Percentiles rank a stretch among this genome's conserved stretches.
These are phyloP conservation scores for Neoarthrinium moseri DNA, from an alignment of 2,329 filamentous ascomycete species.

Conservation along the genomic window DNA sequence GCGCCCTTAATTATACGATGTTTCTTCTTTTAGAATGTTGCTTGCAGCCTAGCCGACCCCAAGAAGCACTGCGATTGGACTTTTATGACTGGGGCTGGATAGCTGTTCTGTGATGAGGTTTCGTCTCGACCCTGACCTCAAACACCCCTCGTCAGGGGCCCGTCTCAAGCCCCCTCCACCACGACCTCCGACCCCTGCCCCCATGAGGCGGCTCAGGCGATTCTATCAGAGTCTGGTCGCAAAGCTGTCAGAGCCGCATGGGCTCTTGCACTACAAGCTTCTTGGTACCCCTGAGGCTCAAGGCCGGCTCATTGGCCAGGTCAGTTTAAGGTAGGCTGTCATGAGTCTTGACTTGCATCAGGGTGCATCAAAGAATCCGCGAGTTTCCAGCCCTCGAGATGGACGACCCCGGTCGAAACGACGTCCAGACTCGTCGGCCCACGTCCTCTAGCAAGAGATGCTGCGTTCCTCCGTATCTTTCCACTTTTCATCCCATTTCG, in stretches of 20 bases:
- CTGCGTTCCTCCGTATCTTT: neutral
- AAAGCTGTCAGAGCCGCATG: conserved; percentile 14
- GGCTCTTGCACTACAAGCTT: neutral
- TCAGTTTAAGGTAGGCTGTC: conserved; percentile 1
- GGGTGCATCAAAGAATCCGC: conserved; percentile 13
- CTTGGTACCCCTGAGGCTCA: neutral
- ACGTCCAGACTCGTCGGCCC: conserved; percentile 9
- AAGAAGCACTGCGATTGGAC: no score
- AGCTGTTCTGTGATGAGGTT: neutral
- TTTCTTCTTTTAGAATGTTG: no score
- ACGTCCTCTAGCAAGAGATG: conserved; percentile 7
- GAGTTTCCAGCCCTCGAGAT: conserved; percentile 12
- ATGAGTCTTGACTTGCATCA: conserved; percentile 6
- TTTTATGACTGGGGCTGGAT: no score
- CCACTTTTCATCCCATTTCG: no score
- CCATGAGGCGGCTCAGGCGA: conserved; percentile 12
- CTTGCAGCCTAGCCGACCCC: no score
- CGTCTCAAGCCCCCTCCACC: conserved; percentile 19
- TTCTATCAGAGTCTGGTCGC: conserved; percentile 13
- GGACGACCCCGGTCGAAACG: conserved; percentile 13
- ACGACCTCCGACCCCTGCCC: conserved; percentile 6
- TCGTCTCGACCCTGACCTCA: conserved; percentile 16
- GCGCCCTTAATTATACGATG: no score
- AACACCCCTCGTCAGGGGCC: conserved; percentile 24
- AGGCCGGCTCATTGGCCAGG: neutral